Percentiles rank a stretch among this genome's conserved stretches.
Conservation (phyloP, 208 protist species). For the Entamoeba invadens region DNA sequence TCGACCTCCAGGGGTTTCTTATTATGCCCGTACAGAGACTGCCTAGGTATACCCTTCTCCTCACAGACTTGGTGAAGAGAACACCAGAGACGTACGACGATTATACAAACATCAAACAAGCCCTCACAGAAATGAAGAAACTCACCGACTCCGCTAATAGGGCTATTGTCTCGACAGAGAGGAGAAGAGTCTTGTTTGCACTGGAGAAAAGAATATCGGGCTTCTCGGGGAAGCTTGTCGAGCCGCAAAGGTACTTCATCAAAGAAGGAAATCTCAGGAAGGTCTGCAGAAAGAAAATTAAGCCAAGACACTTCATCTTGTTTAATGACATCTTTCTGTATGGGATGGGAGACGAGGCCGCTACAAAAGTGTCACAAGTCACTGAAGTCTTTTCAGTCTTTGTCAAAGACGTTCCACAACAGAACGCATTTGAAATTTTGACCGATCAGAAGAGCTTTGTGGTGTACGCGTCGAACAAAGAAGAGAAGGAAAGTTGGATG, state of each 20-base stretch:
- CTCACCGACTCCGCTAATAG: not conserved
- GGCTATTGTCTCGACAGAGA: not conserved
- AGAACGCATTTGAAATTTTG: not conserved
- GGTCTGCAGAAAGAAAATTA: not conserved
- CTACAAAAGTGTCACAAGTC: not conserved
- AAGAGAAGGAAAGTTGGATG: not conserved
- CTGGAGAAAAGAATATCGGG: not conserved
- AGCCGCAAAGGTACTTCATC: not conserved
- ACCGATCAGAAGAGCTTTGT: not conserved
- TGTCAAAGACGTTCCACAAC: not conserved
- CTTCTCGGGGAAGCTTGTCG: not conserved
- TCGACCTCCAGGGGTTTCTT: not conserved
- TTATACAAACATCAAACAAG: not conserved
- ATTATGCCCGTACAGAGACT: not conserved
- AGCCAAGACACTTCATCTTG: not conserved
- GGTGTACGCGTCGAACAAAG: not conserved
- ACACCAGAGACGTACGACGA: not conserved
- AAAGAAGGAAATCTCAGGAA: not conserved
- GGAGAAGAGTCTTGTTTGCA: not conserved
- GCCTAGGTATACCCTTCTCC: not conserved
- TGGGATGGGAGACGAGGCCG: not conserved
- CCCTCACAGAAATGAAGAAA: not conserved
- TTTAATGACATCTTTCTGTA: not conserved
- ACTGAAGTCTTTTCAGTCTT: not conserved
- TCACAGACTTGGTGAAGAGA: not conserved